Conservation (phyloP, 2,329 filamentous ascomycete genomes). For the Penicillium vulpinum region DNA sequence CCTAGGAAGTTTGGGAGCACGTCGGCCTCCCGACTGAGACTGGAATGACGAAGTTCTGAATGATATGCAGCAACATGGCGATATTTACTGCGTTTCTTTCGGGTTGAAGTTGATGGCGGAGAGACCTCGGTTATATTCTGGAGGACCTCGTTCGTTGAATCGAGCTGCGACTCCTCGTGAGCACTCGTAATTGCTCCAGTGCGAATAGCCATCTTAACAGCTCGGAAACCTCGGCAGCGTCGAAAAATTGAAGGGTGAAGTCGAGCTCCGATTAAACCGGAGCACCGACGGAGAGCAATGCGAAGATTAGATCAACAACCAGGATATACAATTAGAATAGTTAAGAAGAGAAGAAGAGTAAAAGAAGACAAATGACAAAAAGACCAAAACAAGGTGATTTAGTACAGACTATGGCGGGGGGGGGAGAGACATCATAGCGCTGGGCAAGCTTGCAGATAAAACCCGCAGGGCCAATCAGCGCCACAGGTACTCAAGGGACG, state of each 20-base stretch:
- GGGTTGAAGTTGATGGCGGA: neutral
- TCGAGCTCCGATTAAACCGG: conserved; percentile 2
- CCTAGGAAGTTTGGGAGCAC: conserved; percentile 81
- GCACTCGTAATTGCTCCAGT: conserved; percentile 18
- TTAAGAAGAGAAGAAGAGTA: neutral
- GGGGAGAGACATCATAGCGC: conserved; percentile 11
- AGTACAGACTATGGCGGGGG: conserved; percentile 4
- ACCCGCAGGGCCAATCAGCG: conserved; percentile 19
- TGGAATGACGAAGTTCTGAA: conserved; percentile 68
- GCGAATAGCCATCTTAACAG: conserved; percentile 16
- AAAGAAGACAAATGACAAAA: neutral
- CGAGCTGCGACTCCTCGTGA: conserved; percentile 8
- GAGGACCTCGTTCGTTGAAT: conserved; percentile 9
- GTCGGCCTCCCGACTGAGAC: conserved; percentile 78
- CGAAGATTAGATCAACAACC: neutral
- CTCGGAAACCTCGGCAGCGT: neutral
- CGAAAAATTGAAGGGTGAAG: neutral
- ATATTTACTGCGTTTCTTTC: conserved; percentile 64
- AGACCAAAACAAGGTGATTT: neutral
- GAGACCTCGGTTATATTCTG: conserved; percentile 4
- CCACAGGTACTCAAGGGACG: conserved; percentile 7
- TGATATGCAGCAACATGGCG: conserved; percentile 90
- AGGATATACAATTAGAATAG: neutral
- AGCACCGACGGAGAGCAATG: neutral
- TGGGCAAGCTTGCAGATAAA: conserved; percentile 12